Evolutionary conservation across 192 early-diverging fungal species (phyloP).

Genomic region (Entrophospora sp.): DNA sequence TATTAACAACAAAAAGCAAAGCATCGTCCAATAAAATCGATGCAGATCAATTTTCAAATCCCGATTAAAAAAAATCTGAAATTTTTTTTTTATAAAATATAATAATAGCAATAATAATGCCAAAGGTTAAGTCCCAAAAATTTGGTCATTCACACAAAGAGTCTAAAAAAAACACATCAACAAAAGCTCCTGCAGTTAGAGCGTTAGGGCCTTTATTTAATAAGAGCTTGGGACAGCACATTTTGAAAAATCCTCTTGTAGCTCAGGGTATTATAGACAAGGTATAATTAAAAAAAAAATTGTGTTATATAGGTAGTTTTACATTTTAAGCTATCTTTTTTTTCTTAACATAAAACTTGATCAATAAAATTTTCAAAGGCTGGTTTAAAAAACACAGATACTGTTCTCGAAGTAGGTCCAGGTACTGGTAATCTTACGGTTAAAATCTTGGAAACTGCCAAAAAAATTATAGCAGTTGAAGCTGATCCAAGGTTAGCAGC

Average conservation of each 20-base stretch:
- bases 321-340: too few species aligned
- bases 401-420: slow-evolving; percentile 89
- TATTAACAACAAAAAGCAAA: too few species aligned
- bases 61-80: too few species aligned
- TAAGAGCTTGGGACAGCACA: slow-evolving; percentile 97
- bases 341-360: too few species aligned
- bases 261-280: slow-evolving; percentile 96
- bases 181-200: slow-evolving; percentile 24
- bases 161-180: slow-evolving; percentile 27
- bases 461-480: slow-evolving; percentile 92
- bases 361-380: slow-evolving; percentile 28
- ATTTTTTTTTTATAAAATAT: too few species aligned
- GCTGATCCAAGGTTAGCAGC: slow-evolving; percentile 95
- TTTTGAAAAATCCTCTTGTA: slow-evolving; percentile 95
- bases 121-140: slow-evolving; percentile 21
- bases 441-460: slow-evolving; percentile 84
- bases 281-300: too few species aligned
- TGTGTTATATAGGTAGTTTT: too few species aligned
- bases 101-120: too few species aligned
- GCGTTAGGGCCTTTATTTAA: slow-evolving; percentile 88
- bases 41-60: too few species aligned
- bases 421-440: slow-evolving; percentile 98
- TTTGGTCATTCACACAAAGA: slow-evolving; percentile 14
- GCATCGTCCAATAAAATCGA: too few species aligned
- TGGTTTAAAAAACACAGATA: slow-evolving; percentile 53